phyloP scores from a whole-genome alignment of 1,284 basidiomycete species.

The Wallemia hederae region DNA sequence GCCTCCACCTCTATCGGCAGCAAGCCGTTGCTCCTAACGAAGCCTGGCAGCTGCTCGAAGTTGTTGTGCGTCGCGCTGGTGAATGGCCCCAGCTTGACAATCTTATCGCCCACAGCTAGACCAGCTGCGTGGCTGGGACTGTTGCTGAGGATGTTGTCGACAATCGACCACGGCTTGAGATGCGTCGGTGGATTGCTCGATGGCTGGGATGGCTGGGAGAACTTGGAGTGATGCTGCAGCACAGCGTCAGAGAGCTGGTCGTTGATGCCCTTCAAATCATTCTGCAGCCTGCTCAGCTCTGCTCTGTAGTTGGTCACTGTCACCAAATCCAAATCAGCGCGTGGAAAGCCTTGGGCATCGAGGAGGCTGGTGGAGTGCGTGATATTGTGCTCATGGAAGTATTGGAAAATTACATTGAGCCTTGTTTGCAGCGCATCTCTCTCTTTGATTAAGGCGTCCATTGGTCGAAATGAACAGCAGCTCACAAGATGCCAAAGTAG shows the following conservation, averaged over 20 bases:
- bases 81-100: neutral
- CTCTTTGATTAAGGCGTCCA: neutral
- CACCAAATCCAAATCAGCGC: neutral
- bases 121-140: neutral
- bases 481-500: neutral
- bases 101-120: neutral
- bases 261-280: neutral
- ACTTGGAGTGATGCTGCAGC: neutral
- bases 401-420: neutral
- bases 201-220: too few species aligned
- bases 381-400: neutral
- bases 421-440: neutral
- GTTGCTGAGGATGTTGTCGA: neutral
- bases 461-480: neutral
- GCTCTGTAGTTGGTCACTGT: neutral
- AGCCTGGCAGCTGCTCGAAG: neutral
- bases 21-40: neutral
- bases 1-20: neutral
- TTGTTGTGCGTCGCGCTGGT: neutral
- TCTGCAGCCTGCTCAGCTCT: neutral
- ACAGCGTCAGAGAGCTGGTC: neutral
- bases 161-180: neutral
- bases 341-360: neutral
- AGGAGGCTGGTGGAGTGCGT: neutral
- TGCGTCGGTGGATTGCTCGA: neutral